Evolutionary conservation across 345 rosid species (phyloP).

Genomic region (Arabidopsis suecica): DNA sequence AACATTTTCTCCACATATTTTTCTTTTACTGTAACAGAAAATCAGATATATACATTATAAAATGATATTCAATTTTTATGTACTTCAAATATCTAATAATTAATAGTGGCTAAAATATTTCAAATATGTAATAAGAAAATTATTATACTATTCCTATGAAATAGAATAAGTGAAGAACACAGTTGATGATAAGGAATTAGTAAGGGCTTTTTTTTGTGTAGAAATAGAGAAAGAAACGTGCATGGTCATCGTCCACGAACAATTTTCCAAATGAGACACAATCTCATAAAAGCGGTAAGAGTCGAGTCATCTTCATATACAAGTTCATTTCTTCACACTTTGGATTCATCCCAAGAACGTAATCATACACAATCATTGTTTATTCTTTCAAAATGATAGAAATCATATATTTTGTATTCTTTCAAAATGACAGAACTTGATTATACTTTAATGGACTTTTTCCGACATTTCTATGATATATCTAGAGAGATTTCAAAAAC

Average conservation of each 20-base stretch:
- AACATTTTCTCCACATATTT: too few relatives aligned
- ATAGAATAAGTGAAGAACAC: neutral
- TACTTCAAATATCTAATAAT: neutral
- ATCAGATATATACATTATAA: too few relatives aligned
- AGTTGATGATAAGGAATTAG: neutral
- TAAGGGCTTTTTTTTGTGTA: neutral
- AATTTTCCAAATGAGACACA: conserved; percentile 32
- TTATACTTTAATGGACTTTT: too few relatives aligned
- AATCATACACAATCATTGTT: too few relatives aligned
- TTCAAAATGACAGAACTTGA: too few relatives aligned
- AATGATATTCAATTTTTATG: too few relatives aligned
- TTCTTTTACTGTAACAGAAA: too few relatives aligned
- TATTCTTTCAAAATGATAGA: too few relatives aligned
- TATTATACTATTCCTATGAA: neutral
- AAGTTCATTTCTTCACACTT: neutral
- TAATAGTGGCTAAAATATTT: neutral
- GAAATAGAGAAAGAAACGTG: conserved; percentile 19
- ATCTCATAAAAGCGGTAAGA: conserved; percentile 28
- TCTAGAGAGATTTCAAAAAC: too few relatives aligned
- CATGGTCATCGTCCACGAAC: conserved; percentile 22
- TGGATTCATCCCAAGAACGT: too few relatives aligned
- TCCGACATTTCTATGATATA: too few relatives aligned
- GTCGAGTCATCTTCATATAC: conserved; percentile 16
- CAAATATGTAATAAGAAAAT: neutral
- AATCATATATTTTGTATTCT: too few relatives aligned